These are phyloP conservation scores for Parietaria judaica DNA, from an alignment of 306 rosid species.

Conservation along the genomic window DNA sequence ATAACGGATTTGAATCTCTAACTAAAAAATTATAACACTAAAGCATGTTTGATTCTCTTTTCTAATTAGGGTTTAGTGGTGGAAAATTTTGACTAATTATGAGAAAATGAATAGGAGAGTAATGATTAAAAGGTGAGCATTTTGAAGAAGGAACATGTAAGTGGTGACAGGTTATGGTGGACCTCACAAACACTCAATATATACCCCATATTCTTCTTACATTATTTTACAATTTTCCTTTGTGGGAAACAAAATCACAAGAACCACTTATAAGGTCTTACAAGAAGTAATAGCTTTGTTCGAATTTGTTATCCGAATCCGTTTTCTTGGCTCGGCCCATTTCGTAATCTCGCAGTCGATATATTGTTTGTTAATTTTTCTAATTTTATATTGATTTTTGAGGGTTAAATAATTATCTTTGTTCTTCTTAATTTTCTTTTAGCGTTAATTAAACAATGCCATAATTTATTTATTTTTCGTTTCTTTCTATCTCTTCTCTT, in stretches of 20 bases:
- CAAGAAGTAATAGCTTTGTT: slow-evolving; percentile 3
- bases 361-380: no score
- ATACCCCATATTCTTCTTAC: not conserved
- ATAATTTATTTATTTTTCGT: no score
- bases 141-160: slow-evolving; percentile 23
- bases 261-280: not conserved
- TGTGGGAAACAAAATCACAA: not conserved
- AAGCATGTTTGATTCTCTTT: no score
- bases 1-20: no score
- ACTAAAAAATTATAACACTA: no score
- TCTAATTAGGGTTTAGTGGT: slow-evolving; percentile 22
- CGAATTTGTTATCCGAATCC: not conserved
- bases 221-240: not conserved
- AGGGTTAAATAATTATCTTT: no score
- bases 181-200: slow-evolving; percentile 18
- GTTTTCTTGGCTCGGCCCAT: no score
- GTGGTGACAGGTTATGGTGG: slow-evolving; percentile 40
- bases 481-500: no score
- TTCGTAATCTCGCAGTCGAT: no score
- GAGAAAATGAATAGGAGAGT: slow-evolving; percentile 15
- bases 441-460: no score
- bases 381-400: no score
- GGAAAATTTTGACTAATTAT: slow-evolving; percentile 23
- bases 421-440: no score
- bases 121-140: slow-evolving; percentile 32